These are phyloP conservation scores for Pseudogymnoascus sp. DNA, from an alignment of 2,329 filamentous ascomycete species.

Conservation along the genomic window DNA sequence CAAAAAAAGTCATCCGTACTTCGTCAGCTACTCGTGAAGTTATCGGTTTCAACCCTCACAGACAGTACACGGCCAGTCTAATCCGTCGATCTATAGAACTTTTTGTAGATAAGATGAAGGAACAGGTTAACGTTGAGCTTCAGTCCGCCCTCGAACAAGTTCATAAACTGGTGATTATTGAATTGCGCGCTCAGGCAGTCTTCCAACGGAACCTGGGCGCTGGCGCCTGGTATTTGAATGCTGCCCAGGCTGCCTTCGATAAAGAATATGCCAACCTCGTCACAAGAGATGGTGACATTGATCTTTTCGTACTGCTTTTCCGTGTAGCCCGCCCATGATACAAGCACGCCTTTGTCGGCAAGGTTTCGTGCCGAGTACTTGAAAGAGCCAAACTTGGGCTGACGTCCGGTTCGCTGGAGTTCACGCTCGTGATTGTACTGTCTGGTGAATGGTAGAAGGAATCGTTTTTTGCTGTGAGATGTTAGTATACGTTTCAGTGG, in stretches of 20 bases:
- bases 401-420: constrained; percentile 81
- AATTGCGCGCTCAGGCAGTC: constrained; percentile 95
- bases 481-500: neutral
- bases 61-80: neutral
- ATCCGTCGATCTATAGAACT: constrained; percentile 70
- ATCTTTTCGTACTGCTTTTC: constrained; percentile 84
- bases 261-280: constrained; percentile 88
- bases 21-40: neutral
- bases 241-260: constrained; percentile 84
- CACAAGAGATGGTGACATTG: constrained; percentile 88
- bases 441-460: constrained; percentile 92
- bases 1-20: neutral
- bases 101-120: constrained; percentile 95
- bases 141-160: constrained; percentile 76
- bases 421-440: constrained; percentile 98
- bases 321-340: constrained; percentile 77
- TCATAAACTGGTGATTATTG: constrained; percentile 93
- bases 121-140: constrained; percentile 94
- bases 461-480: constrained; percentile 65
- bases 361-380: constrained; percentile 90
- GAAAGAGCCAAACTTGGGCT: constrained; percentile 95
- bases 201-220: constrained; percentile 79
- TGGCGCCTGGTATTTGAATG: constrained; percentile 93
- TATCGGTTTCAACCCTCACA: neutral
- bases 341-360: constrained; percentile 86